phyloP scores from a whole-genome alignment of 2,329 filamentous ascomycete species.

The Microascus cirrosus region DNA sequence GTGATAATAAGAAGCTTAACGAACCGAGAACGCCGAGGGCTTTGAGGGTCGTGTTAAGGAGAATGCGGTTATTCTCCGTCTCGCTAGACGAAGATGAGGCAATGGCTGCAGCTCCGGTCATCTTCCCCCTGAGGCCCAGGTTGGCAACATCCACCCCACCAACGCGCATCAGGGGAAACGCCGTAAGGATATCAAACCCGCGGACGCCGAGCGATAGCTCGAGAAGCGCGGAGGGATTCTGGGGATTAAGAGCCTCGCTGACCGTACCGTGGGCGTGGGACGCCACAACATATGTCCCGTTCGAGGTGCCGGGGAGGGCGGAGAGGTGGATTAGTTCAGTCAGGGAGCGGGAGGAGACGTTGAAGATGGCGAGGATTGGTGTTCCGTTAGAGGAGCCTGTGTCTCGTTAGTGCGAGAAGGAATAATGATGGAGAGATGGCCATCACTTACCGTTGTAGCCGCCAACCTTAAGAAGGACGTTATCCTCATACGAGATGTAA shows the following conservation, averaged over 20 bases:
- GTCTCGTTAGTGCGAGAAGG: conserved; percentile 4
- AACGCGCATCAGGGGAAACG: conserved; percentile 51
- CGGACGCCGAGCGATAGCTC: conserved; percentile 49
- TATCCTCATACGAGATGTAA: conserved; percentile 68
- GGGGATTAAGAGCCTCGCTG: conserved; percentile 35
- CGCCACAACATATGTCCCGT: conserved; percentile 59
- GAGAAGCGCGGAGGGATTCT: conserved; percentile 38
- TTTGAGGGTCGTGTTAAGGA: conserved; percentile 61
- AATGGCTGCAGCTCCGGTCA: conserved; percentile 78
- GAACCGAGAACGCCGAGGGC: conserved; percentile 64
- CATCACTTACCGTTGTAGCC: conserved; percentile 55
- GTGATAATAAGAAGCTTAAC: conserved; percentile 10
- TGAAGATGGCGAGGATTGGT: conserved; percentile 76
- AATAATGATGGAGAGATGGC: not conserved
- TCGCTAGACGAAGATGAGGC: conserved; percentile 48
- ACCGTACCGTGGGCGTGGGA: conserved; percentile 58
- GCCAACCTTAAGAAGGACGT: conserved; percentile 62
- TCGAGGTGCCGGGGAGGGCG: conserved; percentile 58
- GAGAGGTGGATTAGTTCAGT: conserved; percentile 60
- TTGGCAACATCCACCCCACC: conserved; percentile 40
- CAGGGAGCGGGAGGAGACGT: conserved; percentile 52
- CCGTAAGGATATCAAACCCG: conserved; percentile 74
- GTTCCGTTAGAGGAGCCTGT: conserved; percentile 49
- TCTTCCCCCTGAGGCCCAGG: conserved; percentile 73
- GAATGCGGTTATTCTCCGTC: conserved; percentile 43